phyloP scores from a whole-genome alignment of 1,139 yeast genomes.

The Blastobotrys serpentis region DNA sequence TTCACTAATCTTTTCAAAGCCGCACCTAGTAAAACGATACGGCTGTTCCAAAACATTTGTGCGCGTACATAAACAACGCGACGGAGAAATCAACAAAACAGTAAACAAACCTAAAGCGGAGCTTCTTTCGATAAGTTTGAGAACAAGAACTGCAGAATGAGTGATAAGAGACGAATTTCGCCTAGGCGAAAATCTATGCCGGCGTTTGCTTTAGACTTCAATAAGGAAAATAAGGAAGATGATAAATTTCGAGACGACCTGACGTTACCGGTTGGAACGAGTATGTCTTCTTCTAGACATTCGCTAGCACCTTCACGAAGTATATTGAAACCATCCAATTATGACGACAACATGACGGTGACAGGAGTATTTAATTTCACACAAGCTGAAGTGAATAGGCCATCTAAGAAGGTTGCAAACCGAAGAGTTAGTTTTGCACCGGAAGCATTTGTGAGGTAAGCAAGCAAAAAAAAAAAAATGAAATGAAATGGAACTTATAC shows the following conservation, averaged over 20 bases:
- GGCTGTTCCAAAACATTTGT: neutral
- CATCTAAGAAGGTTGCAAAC: slow-evolving; percentile 13
- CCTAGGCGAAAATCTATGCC: slow-evolving; percentile 21
- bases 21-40: neutral
- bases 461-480: neutral
- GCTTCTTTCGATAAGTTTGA: neutral
- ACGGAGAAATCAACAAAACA: slow-evolving; percentile 4
- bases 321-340: slow-evolving; percentile 17
- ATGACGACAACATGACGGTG: slow-evolving; percentile 22
- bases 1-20: no score
- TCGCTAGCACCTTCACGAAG: slow-evolving; percentile 21
- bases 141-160: neutral
- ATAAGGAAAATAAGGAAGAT: slow-evolving; percentile 18
- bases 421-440: slow-evolving; percentile 20
- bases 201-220: slow-evolving; percentile 15
- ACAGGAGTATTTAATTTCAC: slow-evolving; percentile 15
- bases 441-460: slow-evolving; percentile 19
- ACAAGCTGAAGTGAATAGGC: slow-evolving; percentile 5
- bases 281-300: slow-evolving; percentile 13
- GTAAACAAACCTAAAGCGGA: slow-evolving; percentile 5
- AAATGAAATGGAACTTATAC: neutral
- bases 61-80: slow-evolving; percentile 6
- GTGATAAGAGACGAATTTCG: slow-evolving; percentile 7
- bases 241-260: slow-evolving; percentile 14
- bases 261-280: slow-evolving; percentile 17